These are phyloP conservation scores for Penicillium silybi DNA, from an alignment of 495 filamentous ascomycete genomes.

Conservation along the genomic window DNA sequence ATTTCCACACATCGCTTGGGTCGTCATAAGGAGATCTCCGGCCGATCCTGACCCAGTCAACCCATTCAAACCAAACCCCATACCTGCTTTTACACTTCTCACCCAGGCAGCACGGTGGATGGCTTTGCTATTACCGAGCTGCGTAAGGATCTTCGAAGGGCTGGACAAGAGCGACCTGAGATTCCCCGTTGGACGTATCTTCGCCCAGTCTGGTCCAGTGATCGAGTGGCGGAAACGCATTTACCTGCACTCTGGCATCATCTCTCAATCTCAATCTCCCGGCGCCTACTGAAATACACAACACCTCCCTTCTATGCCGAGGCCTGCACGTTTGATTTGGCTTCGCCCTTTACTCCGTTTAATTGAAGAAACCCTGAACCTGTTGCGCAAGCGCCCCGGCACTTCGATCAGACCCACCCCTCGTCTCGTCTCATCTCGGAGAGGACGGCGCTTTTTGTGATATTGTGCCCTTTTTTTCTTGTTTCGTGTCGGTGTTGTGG, in stretches of 20 bases:
- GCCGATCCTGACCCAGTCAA: slow-evolving; percentile 7
- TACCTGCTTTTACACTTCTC: slow-evolving; percentile 2
- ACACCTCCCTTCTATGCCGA: not conserved
- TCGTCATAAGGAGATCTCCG: slow-evolving; percentile 17
- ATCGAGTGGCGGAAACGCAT: not conserved
- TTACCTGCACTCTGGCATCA: not conserved
- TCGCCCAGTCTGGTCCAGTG: not conserved
- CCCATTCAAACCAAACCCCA: not conserved
- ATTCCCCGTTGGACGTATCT: slow-evolving; percentile 1
- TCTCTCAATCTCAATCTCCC: not conserved
- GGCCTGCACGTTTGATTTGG: slow-evolving; percentile 11
- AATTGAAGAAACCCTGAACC: slow-evolving; percentile 25
- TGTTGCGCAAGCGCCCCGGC: slow-evolving; percentile 31
- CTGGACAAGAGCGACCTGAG: slow-evolving; percentile 8
- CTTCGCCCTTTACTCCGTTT: slow-evolving; percentile 26
- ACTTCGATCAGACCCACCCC: slow-evolving; percentile 33
- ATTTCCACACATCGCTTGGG: slow-evolving; percentile 19
- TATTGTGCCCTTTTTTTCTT: slow-evolving; percentile 8
- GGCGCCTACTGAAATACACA: not conserved
- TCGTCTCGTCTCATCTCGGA: slow-evolving; percentile 23
- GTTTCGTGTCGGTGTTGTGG: slow-evolving; percentile 8
- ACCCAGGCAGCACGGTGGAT: slow-evolving; percentile 16
- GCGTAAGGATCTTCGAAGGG: slow-evolving; percentile 22
- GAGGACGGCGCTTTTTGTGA: slow-evolving; percentile 14
- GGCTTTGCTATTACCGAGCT: slow-evolving; percentile 13